Conservation (phyloP, 129 eudicot species). For the Centella asiatica region DNA sequence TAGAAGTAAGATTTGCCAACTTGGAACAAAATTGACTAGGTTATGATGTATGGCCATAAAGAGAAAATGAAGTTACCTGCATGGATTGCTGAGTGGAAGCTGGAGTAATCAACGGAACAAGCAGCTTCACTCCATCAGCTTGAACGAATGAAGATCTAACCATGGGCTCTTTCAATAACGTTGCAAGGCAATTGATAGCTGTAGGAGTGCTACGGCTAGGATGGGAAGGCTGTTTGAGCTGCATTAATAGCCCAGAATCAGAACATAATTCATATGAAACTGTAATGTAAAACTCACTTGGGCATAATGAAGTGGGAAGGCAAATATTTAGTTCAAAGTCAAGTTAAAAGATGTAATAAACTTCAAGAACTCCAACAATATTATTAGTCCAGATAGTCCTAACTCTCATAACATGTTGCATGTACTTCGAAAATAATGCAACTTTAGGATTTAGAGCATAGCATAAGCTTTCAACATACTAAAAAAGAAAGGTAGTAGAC, state of each 20-base stretch:
- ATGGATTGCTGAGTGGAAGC: conserved; percentile 97
- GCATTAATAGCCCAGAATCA: conserved; percentile 15
- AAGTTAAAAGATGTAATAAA: not conserved
- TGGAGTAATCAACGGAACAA: conserved; percentile 81
- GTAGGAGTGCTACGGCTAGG: conserved; percentile 65
- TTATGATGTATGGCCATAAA: not conserved
- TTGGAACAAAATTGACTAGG: not conserved
- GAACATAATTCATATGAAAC: not conserved
- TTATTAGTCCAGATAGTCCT: too few relatives aligned
- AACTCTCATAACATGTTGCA: too few relatives aligned
- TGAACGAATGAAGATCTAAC: conserved; percentile 86
- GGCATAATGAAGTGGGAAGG: not conserved
- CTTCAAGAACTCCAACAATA: too few relatives aligned
- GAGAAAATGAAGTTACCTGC: conserved; percentile 44
- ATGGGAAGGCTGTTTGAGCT: conserved; percentile 92
- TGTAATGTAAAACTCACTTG: not conserved
- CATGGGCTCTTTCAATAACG: conserved; percentile 68
- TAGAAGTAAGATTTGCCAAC: not conserved
- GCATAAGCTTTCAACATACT: too few relatives aligned
- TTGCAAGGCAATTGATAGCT: conserved; percentile 65
- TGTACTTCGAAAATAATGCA: too few relatives aligned
- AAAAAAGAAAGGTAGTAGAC: too few relatives aligned
- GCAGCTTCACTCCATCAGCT: conserved; percentile 90
- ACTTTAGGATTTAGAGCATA: too few relatives aligned
- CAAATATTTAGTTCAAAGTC: not conserved